These are phyloP conservation scores for Aristolochia fimbriata DNA, from an alignment of 164 flowering plant species.

Conservation along the genomic window DNA sequence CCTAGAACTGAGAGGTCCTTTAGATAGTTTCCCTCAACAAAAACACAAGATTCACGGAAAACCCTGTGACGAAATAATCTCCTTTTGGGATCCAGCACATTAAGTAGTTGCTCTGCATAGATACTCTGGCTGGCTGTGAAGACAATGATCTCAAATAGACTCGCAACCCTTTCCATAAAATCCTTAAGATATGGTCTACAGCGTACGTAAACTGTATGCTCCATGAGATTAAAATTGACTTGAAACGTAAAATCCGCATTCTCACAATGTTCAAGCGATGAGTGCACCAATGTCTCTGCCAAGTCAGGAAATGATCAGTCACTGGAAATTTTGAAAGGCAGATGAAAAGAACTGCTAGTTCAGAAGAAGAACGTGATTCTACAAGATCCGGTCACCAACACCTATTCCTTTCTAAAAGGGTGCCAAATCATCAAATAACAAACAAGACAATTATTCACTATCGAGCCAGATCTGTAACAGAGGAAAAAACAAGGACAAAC, in stretches of 20 bases:
- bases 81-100: slow-evolving; percentile 90
- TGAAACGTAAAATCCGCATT: slow-evolving; percentile 92
- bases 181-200: slow-evolving; percentile 84
- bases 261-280: slow-evolving; percentile 72
- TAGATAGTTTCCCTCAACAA: slow-evolving; percentile 84
- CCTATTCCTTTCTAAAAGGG: too few relatives aligned
- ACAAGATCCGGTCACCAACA: too few relatives aligned
- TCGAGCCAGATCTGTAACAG: too few relatives aligned
- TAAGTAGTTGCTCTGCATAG: slow-evolving; percentile 93
- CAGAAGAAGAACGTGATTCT: too few relatives aligned
- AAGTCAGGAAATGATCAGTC: background rate
- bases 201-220: slow-evolving; percentile 78
- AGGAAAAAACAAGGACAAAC: too few relatives aligned
- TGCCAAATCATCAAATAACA: too few relatives aligned
- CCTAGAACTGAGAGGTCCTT: slow-evolving; percentile 96
- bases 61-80: slow-evolving; percentile 81
- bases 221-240: slow-evolving; percentile 66
- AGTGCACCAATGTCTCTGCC: slow-evolving; percentile 95
- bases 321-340: too few relatives aligned
- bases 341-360: too few relatives aligned
- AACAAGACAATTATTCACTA: too few relatives aligned
- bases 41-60: slow-evolving; percentile 87
- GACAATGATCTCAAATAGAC: slow-evolving; percentile 80
- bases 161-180: slow-evolving; percentile 74
- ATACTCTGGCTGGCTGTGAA: slow-evolving; percentile 99